phyloP scores from a whole-genome alignment of 345 rosid genomes.

The Murraya koenigii region DNA sequence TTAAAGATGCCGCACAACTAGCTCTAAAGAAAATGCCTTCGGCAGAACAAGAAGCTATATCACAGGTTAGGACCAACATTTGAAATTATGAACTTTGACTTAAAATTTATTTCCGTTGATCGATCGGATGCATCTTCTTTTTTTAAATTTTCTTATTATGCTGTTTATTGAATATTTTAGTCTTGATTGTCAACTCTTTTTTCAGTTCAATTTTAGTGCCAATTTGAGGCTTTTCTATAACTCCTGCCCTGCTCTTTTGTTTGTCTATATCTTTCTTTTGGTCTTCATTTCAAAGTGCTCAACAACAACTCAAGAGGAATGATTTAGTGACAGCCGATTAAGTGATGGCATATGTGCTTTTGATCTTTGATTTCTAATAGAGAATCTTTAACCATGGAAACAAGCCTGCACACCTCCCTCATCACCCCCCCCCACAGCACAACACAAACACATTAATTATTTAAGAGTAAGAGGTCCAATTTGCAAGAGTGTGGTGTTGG shows the following conservation, averaged over 20 bases:
- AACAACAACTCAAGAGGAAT: too few relatives aligned
- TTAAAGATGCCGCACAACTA: constrained; percentile 92
- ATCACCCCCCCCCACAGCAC: too few relatives aligned
- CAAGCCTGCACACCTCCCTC: neutral
- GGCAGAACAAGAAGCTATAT: constrained; percentile 91
- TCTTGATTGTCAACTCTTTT: too few relatives aligned
- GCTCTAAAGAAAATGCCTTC: constrained; percentile 94
- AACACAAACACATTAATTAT: too few relatives aligned
- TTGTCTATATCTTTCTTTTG: too few relatives aligned
- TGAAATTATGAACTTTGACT: neutral
- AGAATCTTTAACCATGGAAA: neutral
- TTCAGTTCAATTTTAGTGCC: too few relatives aligned
- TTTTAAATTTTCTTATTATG: too few relatives aligned
- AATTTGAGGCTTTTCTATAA: too few relatives aligned
- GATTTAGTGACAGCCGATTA: neutral
- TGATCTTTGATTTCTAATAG: neutral
- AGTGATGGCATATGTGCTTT: neutral
- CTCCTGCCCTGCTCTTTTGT: too few relatives aligned
- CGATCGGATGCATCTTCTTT: neutral
- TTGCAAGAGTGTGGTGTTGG: neutral
- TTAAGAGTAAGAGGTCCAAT: neutral
- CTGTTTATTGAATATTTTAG: too few relatives aligned
- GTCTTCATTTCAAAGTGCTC: too few relatives aligned
- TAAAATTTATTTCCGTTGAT: neutral
- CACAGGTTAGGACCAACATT: constrained; percentile 57